Evolutionary conservation across 768 basidiomycete genomes (phyloP).

Genomic region (Mycena amicta): DNA sequence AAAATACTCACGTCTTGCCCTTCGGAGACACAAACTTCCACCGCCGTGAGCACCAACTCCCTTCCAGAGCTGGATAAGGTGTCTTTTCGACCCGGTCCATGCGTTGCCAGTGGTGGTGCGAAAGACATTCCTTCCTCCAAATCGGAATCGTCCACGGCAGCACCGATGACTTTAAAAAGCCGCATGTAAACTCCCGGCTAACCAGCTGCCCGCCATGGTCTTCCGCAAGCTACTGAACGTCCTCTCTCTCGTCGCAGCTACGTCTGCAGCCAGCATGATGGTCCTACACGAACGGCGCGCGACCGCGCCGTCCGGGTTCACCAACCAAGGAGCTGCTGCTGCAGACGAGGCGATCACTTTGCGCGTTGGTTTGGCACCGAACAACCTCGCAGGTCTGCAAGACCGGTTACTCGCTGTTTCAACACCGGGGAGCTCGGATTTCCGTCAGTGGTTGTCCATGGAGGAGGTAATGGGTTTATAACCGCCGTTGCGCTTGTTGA

Average conservation of each 20-base stretch:
- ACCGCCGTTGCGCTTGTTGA: neutral
- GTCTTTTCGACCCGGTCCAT: too few species aligned
- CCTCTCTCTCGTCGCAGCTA: neutral
- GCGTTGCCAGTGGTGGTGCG: too few species aligned
- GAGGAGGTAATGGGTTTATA: neutral
- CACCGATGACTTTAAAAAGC: too few species aligned
- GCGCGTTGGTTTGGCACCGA: neutral
- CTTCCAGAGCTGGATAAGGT: too few species aligned
- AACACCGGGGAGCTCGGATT: neutral
- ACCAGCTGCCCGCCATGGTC: neutral
- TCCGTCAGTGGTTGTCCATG: conserved; percentile 1
- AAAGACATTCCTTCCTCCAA: too few species aligned
- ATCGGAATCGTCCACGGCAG: too few species aligned
- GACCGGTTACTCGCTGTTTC: neutral
- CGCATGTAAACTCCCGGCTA: too few species aligned
- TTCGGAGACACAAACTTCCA: too few species aligned
- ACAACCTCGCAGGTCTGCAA: neutral
- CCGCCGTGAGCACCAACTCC: too few species aligned
- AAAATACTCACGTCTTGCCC: too few species aligned
- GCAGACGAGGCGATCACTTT: neutral
- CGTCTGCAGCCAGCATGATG: neutral
- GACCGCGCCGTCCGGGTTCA: neutral
- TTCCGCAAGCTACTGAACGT: neutral
- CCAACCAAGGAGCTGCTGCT: neutral
- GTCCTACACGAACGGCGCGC: neutral